phyloP scores from a whole-genome alignment of 139 green algal species.

The Desmodesmus armatus region DNA sequence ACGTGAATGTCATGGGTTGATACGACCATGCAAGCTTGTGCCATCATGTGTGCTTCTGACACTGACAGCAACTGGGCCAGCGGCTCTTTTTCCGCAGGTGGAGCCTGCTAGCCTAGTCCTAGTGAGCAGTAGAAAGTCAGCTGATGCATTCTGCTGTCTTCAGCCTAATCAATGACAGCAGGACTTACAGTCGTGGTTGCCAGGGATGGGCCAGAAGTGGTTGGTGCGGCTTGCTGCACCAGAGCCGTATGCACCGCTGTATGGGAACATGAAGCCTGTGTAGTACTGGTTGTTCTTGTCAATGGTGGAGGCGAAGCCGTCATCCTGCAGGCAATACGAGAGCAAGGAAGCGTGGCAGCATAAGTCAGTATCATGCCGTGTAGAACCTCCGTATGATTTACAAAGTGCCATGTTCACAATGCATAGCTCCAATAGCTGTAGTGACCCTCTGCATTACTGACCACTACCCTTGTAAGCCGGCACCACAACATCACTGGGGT shows the following conservation, averaged over 20 bases:
- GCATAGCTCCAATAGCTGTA: not conserved
- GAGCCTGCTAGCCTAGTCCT: not conserved
- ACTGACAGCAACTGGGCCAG: not conserved
- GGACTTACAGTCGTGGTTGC: constrained; percentile 1
- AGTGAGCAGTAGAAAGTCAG: not conserved
- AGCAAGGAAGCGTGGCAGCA: not conserved
- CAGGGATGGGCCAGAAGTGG: constrained; percentile 16
- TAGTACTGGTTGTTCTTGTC: not conserved
- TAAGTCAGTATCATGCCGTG: not conserved
- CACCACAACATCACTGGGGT: not conserved
- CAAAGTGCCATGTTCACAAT: not conserved
- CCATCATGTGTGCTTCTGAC: not conserved
- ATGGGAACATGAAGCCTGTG: constrained; percentile 2
- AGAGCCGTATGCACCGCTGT: not conserved
- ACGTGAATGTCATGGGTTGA: not conserved
- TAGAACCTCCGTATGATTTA: no score
- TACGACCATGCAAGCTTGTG: not conserved
- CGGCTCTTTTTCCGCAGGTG: not conserved
- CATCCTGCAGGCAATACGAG: not conserved
- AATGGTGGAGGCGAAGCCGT: not conserved
- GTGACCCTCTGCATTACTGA: not conserved
- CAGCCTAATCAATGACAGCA: no score
- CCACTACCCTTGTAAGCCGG: not conserved
- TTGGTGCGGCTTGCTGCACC: not conserved
- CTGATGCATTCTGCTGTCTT: not conserved